Base-by-base conservation (phyloP, 257 asterid genomes). In the Lithospermum erythrorhizon region DNA sequence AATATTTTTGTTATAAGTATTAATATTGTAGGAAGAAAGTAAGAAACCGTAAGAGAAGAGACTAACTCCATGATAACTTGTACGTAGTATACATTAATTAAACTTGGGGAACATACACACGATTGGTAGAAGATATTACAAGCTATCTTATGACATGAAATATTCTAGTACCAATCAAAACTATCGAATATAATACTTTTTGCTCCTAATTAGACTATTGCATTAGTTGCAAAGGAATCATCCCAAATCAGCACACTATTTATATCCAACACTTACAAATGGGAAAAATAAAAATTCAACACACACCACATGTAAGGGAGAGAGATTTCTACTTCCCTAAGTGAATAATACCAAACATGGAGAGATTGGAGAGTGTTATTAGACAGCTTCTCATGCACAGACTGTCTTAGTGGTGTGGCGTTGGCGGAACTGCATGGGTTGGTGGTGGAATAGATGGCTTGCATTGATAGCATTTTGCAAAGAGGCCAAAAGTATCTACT, bases 381-480 rank as follows among this genome's bases (percentile, higher is more conserved):
- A 9, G 68, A 62, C 22, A 16, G 10, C 55, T 20, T 58, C 35
- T 10, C 9, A 41, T 61, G 61, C 23, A 55, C 30, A 22, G 15
- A 17, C 32, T 18, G 10, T 55, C 82, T n/a, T 71, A 87, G 69
- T 76, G 87, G 68, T 75, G 86, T 20, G 64, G 56, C 21, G 77
- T 63, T 54, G 66, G 75, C 10, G 64, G 61, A 71, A 10, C 79
- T 63, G 54, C 59, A 29, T 70, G 82, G 61, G 68, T 64, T 9
- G 66, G 41, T 19, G 72, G 70, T 29, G 74, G 72, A 2, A 75
- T 55, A 5, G 87, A 71, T 2, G 95, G 73, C 61, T 87, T 81
- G 83, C 98, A 90, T 47, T 90, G 98, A 67, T 90, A 90, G 58
- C 98, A 90, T 73, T 87, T 90, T 6, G 96, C 96, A 17, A 90